Base-by-base conservation (phyloP, 176 grass and related monocot species). In the Eleusine coracana region DNA sequence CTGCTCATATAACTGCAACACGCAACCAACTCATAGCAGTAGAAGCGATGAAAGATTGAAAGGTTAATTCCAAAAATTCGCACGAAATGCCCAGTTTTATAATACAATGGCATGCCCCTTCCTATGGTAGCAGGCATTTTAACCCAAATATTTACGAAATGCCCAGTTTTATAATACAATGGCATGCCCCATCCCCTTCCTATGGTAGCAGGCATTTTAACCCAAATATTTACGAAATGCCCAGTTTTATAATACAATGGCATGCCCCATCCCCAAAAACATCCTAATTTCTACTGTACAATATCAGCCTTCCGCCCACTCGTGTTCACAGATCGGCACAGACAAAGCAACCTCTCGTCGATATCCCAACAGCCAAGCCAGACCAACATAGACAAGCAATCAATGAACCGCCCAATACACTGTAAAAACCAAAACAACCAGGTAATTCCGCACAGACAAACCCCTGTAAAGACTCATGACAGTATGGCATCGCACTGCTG, bases 341-440 rank as follows among this genome's bases (percentile, higher is more conserved):
- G 6, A 39, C 18, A 2, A 49, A 21, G 37, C 29, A 79, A 36
- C n/a, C 15, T 1, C 75, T 48, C 4, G 7, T 25, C 29, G 38
- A 21, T 21, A 18, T 45, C 4, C 40, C 58, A 20, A 14, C 75
- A 13, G 23, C 27, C 25, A 65, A 15, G 59, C 8, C 8, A 48
- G 58, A 50, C 17, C 28, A 48, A 50, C 29, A 54, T 12, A 34
- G 18, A 6, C 71, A 75, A 28, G 46, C 49, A 69, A 54, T 14
- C 63, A 66, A 67, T 52, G 36, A 39, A 23, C 50, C 2, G 16
- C 8, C 37, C 78, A 81, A 70, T 70, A 13, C 21, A 49, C 64
- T 49, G 28, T 3, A 48, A 20, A 31, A 67, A n/a, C 77, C 66
- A 36, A 70, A 71, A 58, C 51, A 70, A 81, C 41, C n/a, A 41